Conservation (phyloP, 768 basidiomycete species). For the Lentinus tigrinus region DNA sequence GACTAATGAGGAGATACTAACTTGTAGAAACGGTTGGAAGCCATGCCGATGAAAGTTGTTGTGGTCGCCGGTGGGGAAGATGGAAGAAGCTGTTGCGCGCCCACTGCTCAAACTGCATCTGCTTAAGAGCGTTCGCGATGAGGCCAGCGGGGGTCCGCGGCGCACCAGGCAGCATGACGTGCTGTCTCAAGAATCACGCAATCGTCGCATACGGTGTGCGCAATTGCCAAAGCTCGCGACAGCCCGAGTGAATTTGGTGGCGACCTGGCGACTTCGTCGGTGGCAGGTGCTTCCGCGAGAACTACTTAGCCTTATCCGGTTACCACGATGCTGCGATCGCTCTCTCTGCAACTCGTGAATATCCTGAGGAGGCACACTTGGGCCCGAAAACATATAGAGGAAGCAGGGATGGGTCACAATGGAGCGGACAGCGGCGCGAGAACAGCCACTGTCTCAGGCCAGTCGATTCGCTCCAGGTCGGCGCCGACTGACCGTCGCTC, state of each 20-base stretch:
- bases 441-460: too few species aligned
- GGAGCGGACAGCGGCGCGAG: too few species aligned
- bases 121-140: background rate
- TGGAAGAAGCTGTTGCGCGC: background rate
- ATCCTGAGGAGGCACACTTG: too few species aligned
- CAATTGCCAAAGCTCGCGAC: slow-evolving; percentile 1
- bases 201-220: background rate
- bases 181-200: slow-evolving; percentile 9
- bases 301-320: background rate
- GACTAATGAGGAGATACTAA: background rate
- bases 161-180: slow-evolving; percentile 4
- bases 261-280: background rate
- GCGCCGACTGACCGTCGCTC: too few species aligned
- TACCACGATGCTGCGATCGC: background rate
- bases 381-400: too few species aligned
- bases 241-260: slow-evolving; percentile 9
- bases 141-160: background rate
- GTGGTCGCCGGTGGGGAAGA: background rate
- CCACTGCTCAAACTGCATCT: background rate
- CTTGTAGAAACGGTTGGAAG: slow-evolving; percentile 22
- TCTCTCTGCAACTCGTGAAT: too few species aligned
- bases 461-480: too few species aligned
- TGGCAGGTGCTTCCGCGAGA: background rate
- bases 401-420: too few species aligned
- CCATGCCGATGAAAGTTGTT: background rate